A percentile compares a stretch with the other conserved stretches of the same genome.
phyloP scores from a whole-genome alignment of 306 rosid species.

The Quercus berberidifolia region DNA sequence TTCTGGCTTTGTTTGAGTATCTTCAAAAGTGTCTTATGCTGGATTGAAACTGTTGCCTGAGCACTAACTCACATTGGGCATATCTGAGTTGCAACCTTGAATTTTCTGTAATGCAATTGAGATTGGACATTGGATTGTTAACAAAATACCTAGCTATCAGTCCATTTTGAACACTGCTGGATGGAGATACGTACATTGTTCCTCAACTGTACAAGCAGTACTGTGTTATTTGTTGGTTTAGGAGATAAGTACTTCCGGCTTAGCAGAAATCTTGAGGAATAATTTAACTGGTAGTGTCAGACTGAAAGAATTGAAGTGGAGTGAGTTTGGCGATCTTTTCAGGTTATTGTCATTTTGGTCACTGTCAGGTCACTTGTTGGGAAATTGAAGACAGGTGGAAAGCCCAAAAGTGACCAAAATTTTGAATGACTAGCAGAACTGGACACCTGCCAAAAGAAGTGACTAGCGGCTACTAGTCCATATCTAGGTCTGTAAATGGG shows the following conservation, averaged over 20 bases:
- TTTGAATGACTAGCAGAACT: background rate
- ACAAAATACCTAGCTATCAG: conserved; percentile 52
- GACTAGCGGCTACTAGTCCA: too few species aligned
- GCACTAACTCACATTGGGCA: background rate
- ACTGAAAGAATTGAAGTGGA: conserved; percentile 20
- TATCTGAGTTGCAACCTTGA: background rate
- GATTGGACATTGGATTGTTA: conserved; percentile 39
- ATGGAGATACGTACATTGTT: conserved; percentile 59
- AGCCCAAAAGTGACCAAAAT: background rate
- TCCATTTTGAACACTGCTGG: conserved; percentile 58
- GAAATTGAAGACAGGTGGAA: background rate
- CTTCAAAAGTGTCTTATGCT: background rate
- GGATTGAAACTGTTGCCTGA: background rate
- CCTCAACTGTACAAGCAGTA: conserved; percentile 68
- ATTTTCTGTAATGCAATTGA: background rate
- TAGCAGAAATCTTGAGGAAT: conserved; percentile 43
- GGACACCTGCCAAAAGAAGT: too few species aligned
- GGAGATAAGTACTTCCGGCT: conserved; percentile 59
- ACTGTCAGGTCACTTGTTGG: background rate
- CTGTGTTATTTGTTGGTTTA: conserved; percentile 31
- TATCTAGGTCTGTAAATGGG: too few species aligned
- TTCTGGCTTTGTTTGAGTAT: background rate
- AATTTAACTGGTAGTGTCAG: conserved; percentile 46
- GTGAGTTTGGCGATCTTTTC: conserved; percentile 72
- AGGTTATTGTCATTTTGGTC: conserved; percentile 37